phyloP scores from a whole-genome alignment of 768 basidiomycete species.

The Chalciporus pseudorubinellus region DNA sequence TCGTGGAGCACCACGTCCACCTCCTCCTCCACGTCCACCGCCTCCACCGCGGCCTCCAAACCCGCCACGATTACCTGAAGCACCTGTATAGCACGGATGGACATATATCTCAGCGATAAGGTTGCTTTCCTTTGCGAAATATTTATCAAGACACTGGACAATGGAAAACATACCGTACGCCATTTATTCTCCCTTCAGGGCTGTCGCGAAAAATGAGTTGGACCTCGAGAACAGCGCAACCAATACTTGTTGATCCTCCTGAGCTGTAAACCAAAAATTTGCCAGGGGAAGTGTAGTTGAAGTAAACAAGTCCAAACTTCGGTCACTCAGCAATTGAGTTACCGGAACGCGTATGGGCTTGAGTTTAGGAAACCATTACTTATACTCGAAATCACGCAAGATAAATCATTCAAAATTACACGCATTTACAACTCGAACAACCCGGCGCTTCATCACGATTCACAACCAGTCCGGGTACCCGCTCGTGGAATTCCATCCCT shows the following conservation, averaged over 20 bases:
- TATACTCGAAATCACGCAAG: background rate
- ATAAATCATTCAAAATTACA: background rate
- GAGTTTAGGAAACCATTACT: background rate
- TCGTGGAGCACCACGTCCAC: conserved; percentile 37
- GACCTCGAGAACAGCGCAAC: conserved; percentile 12
- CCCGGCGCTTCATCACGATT: background rate
- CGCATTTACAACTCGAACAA: background rate
- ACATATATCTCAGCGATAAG: background rate
- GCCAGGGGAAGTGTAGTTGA: background rate
- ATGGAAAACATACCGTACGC: conserved; percentile 31
- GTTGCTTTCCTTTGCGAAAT: background rate
- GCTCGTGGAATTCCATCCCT: conserved; percentile 71
- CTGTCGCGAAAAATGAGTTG: background rate
- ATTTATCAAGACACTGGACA: background rate
- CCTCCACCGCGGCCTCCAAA: conserved; percentile 44
- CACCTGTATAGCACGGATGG: conserved; percentile 35
- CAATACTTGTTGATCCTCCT: conserved; percentile 10
- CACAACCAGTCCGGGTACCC: conserved; percentile 45
- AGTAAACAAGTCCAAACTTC: conserved; percentile 17
- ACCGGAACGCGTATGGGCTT: background rate
- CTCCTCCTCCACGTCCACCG: conserved; percentile 39
- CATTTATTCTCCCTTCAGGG: conserved; percentile 24
- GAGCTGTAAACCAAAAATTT: conserved; percentile 12
- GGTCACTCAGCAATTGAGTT: background rate
- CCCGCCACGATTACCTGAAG: conserved; percentile 75